phyloP scores from a whole-genome alignment of 2,329 filamentous ascomycete species.

The Xylaria digitata region DNA sequence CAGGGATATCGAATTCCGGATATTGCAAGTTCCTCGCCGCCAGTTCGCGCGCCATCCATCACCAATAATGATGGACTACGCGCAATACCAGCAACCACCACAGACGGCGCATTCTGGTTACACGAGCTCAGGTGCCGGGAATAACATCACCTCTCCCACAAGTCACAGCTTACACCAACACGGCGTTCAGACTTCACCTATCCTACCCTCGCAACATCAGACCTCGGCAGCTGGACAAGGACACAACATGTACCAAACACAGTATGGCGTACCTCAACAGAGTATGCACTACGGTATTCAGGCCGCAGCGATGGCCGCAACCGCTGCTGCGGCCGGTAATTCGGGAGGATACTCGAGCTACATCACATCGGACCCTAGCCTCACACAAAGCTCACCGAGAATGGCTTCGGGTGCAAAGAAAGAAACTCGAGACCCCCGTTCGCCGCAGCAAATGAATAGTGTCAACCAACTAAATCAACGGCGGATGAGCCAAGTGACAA shows the following conservation, averaged over 20 bases:
- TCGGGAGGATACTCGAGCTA: conserved; percentile 74
- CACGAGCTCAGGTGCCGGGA: conserved; percentile 65
- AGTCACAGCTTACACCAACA: conserved; percentile 75
- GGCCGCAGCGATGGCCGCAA: conserved; percentile 91
- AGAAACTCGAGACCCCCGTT: conserved; percentile 78
- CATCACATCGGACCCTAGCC: conserved; percentile 76
- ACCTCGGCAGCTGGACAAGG: conserved; percentile 71
- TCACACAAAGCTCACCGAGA: conserved; percentile 79
- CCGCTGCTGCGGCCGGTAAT: conserved; percentile 84
- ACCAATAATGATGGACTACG: conserved; percentile 76
- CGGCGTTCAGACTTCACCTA: conserved; percentile 79
- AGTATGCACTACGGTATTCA: conserved; percentile 88
- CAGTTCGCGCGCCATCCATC: conserved; percentile 43
- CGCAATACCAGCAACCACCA: conserved; percentile 76
- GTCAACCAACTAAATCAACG: conserved; percentile 70
- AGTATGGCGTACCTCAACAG: conserved; percentile 78
- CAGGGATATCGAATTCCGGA: conserved; percentile 48
- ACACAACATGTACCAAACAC: conserved; percentile 83
- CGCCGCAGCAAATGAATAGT: conserved; percentile 77
- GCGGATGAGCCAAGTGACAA: conserved; percentile 81
- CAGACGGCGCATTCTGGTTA: conserved; percentile 75
- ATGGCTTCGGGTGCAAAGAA: conserved; percentile 76
- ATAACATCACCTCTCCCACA: conserved; percentile 78
- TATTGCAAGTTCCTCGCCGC: conserved; percentile 48
- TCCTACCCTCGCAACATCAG: conserved; percentile 81